Evolutionary conservation across 169 alveolate genomes (phyloP), one percentile per base, ranked within the genome.

Genomic region (Eimeria necatrix): DNA sequence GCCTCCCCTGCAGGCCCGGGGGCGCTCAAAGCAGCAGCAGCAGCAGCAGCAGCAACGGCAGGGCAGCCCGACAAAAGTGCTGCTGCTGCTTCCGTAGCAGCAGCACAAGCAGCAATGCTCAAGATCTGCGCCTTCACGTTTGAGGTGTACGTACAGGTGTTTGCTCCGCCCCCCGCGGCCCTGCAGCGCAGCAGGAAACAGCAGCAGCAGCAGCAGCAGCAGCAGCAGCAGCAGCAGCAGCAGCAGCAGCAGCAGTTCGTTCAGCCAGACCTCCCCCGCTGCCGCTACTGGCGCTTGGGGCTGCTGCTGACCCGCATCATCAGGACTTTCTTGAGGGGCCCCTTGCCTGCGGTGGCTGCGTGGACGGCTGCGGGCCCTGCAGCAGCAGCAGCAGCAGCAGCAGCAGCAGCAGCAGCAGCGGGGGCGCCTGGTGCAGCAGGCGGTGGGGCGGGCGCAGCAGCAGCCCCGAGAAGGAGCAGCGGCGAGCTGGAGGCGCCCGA

Each of bases 211-310:
- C 87, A 89, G 78, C 94, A 71, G 52, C 85, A 53, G 59, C 93
- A 48, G 68, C 56, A 76, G 76, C 76, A 64, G 76, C 85, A 74
- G 85, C 85, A 73, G 52, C 94, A 46, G 61, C 74, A 53, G 26
- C 76, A 89, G 60, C 80, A 48, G 56, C 61, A 80, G 73, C 70
- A 53, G 53, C 81, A 85, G 61, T 56, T 60, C n/a, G 91, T 76
- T 4, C 74, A 84, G 91, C 90, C 46, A 49, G 78, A 49, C 4
- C 80, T 91, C 59, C 95, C 95, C 41, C 93, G 76, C 49, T 73
- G 73, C 53, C 73, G 95, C 41, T 92, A 92, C 87, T 92, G 95
- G 95, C 52, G 92, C 26, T 32, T 92, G 24, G 95, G 92, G 5
- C 68, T 56, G 49, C 70, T 92, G 64, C 92, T 78, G 61, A 61